Conservation (phyloP, 2,329 filamentous ascomycete genomes). For the Fusarium sp. region DNA sequence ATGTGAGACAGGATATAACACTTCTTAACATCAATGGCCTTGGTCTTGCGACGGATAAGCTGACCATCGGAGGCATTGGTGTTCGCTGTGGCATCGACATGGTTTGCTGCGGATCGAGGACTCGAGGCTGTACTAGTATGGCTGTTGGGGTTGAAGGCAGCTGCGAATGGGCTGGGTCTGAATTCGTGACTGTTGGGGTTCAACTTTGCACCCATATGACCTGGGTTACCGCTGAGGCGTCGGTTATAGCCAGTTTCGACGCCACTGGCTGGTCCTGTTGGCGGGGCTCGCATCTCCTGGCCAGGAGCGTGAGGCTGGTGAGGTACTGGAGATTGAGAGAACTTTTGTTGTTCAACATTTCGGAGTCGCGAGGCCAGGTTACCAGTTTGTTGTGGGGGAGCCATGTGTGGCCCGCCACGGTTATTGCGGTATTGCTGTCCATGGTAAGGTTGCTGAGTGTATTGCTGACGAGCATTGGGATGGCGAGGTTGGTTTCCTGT, state of each 20-base stretch:
- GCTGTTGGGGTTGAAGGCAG: slow-evolving; percentile 80
- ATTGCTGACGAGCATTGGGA: slow-evolving; percentile 60
- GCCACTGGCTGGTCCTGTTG: slow-evolving; percentile 75
- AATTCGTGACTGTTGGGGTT: slow-evolving; percentile 81
- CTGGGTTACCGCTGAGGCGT: slow-evolving; percentile 62
- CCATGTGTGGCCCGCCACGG: slow-evolving; percentile 57
- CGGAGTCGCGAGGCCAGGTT: slow-evolving; percentile 63
- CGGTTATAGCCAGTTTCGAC: slow-evolving; percentile 64
- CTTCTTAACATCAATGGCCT: slow-evolving; percentile 77
- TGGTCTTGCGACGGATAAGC: slow-evolving; percentile 76
- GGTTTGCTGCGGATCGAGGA: slow-evolving; percentile 71
- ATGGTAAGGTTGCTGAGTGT: slow-evolving; percentile 59
- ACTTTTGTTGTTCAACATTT: slow-evolving; percentile 64
- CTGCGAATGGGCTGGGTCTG: slow-evolving; percentile 83
- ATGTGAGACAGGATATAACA: slow-evolving; percentile 66
- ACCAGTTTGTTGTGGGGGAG: slow-evolving; percentile 56
- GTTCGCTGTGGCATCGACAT: slow-evolving; percentile 50
- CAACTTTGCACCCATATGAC: slow-evolving; percentile 66
- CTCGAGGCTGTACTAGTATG: slow-evolving; percentile 76
- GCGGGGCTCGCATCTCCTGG: slow-evolving; percentile 76
- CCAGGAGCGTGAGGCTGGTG: slow-evolving; percentile 63
- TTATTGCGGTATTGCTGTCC: slow-evolving; percentile 61
- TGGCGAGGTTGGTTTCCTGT: slow-evolving; percentile 56
- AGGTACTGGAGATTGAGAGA: slow-evolving; percentile 54
- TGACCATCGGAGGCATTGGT: slow-evolving; percentile 50